phyloP scores from a whole-genome alignment of 1,284 basidiomycete species.

The Puccinia coronata region DNA sequence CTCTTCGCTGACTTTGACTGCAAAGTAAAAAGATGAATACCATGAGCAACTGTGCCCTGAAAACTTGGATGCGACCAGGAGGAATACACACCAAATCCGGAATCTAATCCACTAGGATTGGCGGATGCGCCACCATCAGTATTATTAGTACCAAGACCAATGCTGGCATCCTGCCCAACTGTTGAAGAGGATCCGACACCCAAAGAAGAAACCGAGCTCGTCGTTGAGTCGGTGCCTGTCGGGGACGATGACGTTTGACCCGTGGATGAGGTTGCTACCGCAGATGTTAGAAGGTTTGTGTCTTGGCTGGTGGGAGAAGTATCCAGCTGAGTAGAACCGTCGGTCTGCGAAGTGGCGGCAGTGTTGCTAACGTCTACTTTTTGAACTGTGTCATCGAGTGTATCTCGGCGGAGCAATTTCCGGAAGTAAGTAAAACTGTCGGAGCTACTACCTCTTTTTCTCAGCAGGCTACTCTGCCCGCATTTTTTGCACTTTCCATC shows the following conservation, averaged over 20 bases:
- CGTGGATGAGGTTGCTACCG: too few relatives aligned
- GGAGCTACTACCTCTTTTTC: not conserved
- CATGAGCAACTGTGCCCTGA: not conserved
- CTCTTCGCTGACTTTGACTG: slow-evolving; percentile 39
- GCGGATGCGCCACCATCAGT: not conserved
- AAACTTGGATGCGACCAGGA: not conserved
- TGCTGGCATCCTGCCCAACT: not conserved
- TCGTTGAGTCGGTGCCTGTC: not conserved
- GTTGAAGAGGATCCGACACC: not conserved
- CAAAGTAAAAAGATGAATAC: not conserved
- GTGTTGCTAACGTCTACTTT: not conserved
- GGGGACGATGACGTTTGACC: too few relatives aligned
- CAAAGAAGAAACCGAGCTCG: not conserved
- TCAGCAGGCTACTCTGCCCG: slow-evolving; percentile 2
- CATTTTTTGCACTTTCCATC: slow-evolving; percentile 44
- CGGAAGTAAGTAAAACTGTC: not conserved
- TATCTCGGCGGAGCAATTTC: slow-evolving; percentile 7
- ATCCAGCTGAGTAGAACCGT: not conserved
- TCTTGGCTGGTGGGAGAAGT: not conserved
- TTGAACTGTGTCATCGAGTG: not conserved
- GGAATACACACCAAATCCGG: slow-evolving; percentile 41
- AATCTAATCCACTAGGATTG: slow-evolving; percentile 26
- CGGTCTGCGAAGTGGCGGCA: not conserved
- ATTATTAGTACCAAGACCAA: not conserved
- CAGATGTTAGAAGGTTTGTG: too few relatives aligned